Conservation (phyloP, 768 basidiomycete genomes). For the Hydnum rufescens region DNA sequence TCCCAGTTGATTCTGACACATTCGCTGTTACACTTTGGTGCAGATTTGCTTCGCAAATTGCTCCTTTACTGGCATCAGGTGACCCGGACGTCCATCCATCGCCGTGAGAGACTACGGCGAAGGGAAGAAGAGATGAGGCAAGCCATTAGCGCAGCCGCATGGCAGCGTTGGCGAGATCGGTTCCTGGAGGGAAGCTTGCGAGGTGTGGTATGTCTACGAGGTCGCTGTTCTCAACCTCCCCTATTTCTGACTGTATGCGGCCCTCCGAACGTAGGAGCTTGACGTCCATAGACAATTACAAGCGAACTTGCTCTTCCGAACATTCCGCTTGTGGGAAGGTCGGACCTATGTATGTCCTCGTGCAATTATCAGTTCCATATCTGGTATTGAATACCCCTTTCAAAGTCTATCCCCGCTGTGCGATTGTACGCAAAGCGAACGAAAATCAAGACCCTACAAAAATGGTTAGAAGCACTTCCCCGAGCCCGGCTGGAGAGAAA, state of each 20-base stretch:
- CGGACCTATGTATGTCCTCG: conserved; percentile 41
- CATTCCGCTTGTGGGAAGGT: conserved; percentile 55
- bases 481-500: conserved; percentile 40
- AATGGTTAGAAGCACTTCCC: conserved; percentile 54
- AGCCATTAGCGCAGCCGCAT: conserved; percentile 31
- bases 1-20: no score
- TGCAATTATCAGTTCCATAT: not conserved
- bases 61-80: conserved; percentile 52
- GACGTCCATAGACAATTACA: conserved; percentile 37
- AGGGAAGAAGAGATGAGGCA: conserved; percentile 44
- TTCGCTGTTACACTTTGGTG: no score
- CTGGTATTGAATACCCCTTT: conserved; percentile 1
- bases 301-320: conserved; percentile 39
- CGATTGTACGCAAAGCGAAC: conserved; percentile 44
- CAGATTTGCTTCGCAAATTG: conserved; percentile 46
- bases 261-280: conserved; percentile 30
- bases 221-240: not conserved
- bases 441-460: conserved; percentile 41
- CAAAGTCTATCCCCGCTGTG: conserved; percentile 58
- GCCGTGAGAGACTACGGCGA: conserved; percentile 36
- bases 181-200: conserved; percentile 44
- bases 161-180: conserved; percentile 66
- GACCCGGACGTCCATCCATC: conserved; percentile 39
- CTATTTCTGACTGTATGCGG: not conserved
- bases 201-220: not conserved